A percentile compares a stretch with the other conserved stretches of the same genome.
Conservation (phyloP, 2,329 filamentous ascomycete species). For the Seiridium unicorne region DNA sequence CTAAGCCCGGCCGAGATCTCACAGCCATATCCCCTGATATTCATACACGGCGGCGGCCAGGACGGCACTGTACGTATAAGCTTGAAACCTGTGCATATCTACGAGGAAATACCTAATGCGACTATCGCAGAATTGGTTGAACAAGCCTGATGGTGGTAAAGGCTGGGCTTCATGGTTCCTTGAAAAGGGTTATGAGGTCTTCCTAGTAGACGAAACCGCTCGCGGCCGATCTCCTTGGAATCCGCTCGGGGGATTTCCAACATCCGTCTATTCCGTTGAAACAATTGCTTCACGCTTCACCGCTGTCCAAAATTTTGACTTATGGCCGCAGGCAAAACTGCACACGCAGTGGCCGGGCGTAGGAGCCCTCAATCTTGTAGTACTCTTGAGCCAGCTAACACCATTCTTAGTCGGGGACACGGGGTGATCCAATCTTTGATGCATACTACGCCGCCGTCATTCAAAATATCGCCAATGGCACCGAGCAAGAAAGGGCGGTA, state of each 20-base stretch:
- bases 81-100: too few species aligned
- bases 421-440: conserved; percentile 13
- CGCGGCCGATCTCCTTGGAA: conserved; percentile 28
- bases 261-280: conserved; percentile 4
- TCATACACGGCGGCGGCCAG: conserved; percentile 23
- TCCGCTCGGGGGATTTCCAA: conserved; percentile 14
- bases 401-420: not conserved
- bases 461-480: conserved; percentile 7
- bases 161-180: conserved; percentile 33
- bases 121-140: conserved; percentile 22
- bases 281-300: conserved; percentile 9
- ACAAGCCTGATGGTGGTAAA: conserved; percentile 29
- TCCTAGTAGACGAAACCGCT: conserved; percentile 27
- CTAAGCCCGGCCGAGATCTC: not conserved
- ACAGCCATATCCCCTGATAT: conserved; percentile 18
- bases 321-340: conserved; percentile 11
- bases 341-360: conserved; percentile 15
- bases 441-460: conserved; percentile 8
- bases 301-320: not conserved
- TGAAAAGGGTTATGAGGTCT: conserved; percentile 26
- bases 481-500: conserved; percentile 6
- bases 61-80: conserved; percentile 15
- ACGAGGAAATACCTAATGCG: conserved; percentile 16
- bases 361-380: not conserved
- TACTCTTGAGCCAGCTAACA: not conserved